These are phyloP conservation scores for Pseudomicrostroma phylloplanum DNA, from an alignment of 1,284 basidiomycete species.

Conservation along the genomic window DNA sequence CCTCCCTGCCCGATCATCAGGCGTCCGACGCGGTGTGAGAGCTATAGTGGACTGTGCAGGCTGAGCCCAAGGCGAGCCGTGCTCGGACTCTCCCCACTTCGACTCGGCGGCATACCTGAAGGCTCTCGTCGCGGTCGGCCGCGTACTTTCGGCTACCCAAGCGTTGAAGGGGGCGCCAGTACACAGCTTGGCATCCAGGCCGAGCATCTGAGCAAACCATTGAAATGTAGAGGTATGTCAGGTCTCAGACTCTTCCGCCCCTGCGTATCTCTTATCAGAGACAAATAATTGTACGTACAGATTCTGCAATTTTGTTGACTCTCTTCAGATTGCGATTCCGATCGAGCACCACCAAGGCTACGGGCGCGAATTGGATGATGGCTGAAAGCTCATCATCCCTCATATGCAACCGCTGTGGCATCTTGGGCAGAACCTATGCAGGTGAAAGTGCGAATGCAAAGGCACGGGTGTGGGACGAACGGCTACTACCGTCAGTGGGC, in stretches of 20 bases:
- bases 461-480: background rate
- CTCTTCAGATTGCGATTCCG: conserved; percentile 32
- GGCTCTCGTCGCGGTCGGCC: background rate
- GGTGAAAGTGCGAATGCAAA: background rate
- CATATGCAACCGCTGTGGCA: conserved; percentile 1
- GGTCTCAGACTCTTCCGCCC: background rate
- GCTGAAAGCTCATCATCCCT: conserved; percentile 2
- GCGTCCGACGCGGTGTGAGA: background rate
- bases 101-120: background rate
- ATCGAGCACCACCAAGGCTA: conserved; percentile 38
- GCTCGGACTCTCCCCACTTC: background rate
- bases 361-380: conserved; percentile 39
- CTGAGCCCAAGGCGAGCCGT: background rate
- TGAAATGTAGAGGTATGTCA: background rate
- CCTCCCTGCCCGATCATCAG: background rate
- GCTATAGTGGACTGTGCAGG: conserved; percentile 1
- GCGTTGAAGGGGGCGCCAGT: background rate
- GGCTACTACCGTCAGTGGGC: background rate
- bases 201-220: background rate
- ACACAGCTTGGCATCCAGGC: background rate
- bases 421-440: background rate
- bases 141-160: background rate
- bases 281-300: conserved; percentile 1
- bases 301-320: conserved; percentile 40
- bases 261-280: background rate